phyloP scores from a whole-genome alignment of 2,329 filamentous ascomycete genomes.

The Ceratocystis destructans region DNA sequence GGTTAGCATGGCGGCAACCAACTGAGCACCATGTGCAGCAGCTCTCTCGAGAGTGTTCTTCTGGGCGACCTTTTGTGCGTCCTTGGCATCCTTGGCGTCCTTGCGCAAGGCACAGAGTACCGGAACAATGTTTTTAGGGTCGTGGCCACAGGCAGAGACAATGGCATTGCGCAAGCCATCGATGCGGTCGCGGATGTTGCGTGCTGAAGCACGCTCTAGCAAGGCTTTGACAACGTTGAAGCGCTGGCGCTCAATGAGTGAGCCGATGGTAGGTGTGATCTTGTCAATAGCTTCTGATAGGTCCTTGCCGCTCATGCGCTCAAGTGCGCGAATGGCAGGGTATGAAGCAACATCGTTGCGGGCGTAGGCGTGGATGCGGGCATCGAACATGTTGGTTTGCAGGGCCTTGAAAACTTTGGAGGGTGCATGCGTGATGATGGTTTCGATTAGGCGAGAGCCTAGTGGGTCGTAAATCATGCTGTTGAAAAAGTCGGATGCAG shows the following conservation, averaged over 20 bases:
- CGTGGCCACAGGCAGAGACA: conserved; percentile 34
- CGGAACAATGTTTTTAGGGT: conserved; percentile 35
- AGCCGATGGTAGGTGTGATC: conserved; percentile 58
- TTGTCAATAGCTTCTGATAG: conserved; percentile 57
- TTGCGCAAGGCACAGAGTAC: conserved; percentile 36
- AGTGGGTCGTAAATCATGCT: conserved; percentile 80
- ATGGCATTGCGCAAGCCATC: conserved; percentile 36
- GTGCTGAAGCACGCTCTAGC: conserved; percentile 66
- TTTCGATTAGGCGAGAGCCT: conserved; percentile 80
- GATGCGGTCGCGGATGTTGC: conserved; percentile 43
- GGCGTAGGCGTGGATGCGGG: conserved; percentile 64
- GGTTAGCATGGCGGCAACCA: conserved; percentile 66
- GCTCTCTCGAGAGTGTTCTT: conserved; percentile 17
- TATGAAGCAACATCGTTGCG: conserved; percentile 87
- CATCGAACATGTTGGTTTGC: conserved; percentile 65
- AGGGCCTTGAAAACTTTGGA: conserved; percentile 85
- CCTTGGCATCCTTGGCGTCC: conserved; percentile 25
- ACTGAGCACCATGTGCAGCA: conserved; percentile 58
- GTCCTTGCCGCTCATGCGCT: conserved; percentile 76
- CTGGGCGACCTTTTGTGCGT: conserved; percentile 17
- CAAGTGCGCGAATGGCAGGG: conserved; percentile 68
- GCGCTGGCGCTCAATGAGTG: conserved; percentile 59
- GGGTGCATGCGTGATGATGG: conserved; percentile 64
- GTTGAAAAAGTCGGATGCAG: conserved; percentile 64
- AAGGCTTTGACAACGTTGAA: conserved; percentile 68